A percentile compares a stretch with the other conserved stretches of the same genome.
Conservation (phyloP, 2,329 filamentous ascomycete species). For the Xylariales sp. region DNA sequence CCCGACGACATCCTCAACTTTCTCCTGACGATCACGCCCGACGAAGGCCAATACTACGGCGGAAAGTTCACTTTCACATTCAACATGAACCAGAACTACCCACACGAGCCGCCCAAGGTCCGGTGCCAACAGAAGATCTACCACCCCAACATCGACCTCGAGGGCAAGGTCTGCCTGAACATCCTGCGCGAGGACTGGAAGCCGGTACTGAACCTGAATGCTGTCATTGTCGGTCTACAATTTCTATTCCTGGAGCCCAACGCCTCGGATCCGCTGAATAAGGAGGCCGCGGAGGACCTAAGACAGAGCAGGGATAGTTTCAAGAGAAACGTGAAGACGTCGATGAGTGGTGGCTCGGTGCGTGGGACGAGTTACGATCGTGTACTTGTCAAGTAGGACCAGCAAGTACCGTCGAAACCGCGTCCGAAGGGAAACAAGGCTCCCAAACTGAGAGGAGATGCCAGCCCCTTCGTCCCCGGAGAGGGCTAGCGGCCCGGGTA, state of each 20-base stretch:
- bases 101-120: constrained; percentile 95
- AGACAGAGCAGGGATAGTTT: constrained; percentile 81
- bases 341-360: constrained; percentile 78
- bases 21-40: constrained; percentile 73
- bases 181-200: constrained; percentile 99
- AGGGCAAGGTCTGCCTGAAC: constrained; percentile 97
- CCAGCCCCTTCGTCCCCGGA: no score
- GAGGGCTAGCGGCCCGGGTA: no score
- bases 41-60: constrained; percentile 84
- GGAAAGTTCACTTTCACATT: constrained; percentile 89
- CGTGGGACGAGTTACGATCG: constrained; percentile 71
- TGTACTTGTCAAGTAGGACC: constrained; percentile 57
- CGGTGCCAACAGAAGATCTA: constrained; percentile 98
- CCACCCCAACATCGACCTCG: constrained; percentile 96
- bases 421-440: neutral
- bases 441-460: no score
- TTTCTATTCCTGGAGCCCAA: constrained; percentile 98
- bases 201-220: constrained; percentile 93
- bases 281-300: constrained; percentile 92
- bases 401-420: neutral
- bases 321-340: constrained; percentile 79
- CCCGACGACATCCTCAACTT: constrained; percentile 85
- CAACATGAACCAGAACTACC: constrained; percentile 89
- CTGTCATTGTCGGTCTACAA: constrained; percentile 89
- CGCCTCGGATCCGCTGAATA: constrained; percentile 94